Percentiles rank a stretch among this genome's conserved stretches.
These are phyloP conservation scores for Sporisorium exsertum DNA, from an alignment of 1,284 basidiomycete species.

Conservation along the genomic window DNA sequence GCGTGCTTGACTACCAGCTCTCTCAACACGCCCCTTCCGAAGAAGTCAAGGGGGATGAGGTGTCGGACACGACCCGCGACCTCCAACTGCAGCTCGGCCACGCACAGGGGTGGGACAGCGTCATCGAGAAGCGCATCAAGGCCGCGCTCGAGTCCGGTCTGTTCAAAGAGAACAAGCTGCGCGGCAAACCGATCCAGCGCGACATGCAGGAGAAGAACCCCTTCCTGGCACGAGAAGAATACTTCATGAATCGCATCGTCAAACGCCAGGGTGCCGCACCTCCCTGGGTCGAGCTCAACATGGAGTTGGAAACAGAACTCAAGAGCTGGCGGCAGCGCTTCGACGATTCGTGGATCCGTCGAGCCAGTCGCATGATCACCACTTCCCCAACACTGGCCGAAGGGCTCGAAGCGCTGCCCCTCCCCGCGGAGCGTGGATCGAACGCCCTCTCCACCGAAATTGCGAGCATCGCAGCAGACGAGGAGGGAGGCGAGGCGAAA, in stretches of 20 bases:
- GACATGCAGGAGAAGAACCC: slow-evolving; percentile 81
- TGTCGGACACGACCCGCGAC: slow-evolving; percentile 23
- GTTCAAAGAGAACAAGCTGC: slow-evolving; percentile 80
- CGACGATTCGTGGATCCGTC: slow-evolving; percentile 75
- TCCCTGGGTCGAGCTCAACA: slow-evolving; percentile 90
- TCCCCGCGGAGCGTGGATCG: neutral
- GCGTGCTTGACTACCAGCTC: slow-evolving; percentile 79
- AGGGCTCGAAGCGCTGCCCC: slow-evolving; percentile 70
- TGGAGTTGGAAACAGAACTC: slow-evolving; percentile 75
- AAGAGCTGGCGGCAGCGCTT: slow-evolving; percentile 77
- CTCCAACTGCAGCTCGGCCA: slow-evolving; percentile 35
- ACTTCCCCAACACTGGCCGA: slow-evolving; percentile 65
- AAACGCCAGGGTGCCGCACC: slow-evolving; percentile 85
- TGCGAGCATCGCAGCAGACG: neutral
- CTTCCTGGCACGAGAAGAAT: slow-evolving; percentile 70
- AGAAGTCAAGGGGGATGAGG: slow-evolving; percentile 71
- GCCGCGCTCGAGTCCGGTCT: slow-evolving; percentile 78
- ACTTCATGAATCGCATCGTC: slow-evolving; percentile 86
- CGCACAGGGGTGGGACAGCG: slow-evolving; percentile 60
- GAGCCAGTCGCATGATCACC: slow-evolving; percentile 75
- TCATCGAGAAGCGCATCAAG: slow-evolving; percentile 70
- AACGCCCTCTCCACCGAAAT: neutral
- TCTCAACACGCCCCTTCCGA: slow-evolving; percentile 34
- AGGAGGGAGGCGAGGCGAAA: neutral
- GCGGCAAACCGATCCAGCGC: slow-evolving; percentile 78